Evolutionary conservation across 129 eudicot genomes (phyloP).

Genomic region (Arctium minus): DNA sequence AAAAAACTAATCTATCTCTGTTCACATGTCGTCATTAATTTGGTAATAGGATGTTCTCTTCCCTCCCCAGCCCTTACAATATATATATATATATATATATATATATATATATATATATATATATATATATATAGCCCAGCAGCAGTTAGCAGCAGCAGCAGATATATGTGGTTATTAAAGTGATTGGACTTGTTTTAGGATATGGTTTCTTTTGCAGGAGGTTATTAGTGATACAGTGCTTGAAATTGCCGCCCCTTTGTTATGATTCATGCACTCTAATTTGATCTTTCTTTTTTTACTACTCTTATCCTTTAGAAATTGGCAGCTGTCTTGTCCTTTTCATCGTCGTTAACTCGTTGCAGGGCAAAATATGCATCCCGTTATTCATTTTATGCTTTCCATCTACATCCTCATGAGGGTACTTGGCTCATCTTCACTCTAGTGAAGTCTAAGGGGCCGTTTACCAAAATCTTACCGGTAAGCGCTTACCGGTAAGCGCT

Average conservation of each 20-base stretch:
- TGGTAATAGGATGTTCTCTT: slow-evolving; percentile 14
- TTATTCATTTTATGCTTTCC: too few relatives aligned
- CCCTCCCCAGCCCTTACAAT: background rate
- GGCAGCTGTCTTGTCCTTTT: background rate
- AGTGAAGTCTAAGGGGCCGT: too few relatives aligned
- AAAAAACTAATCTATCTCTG: background rate
- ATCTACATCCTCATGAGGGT: too few relatives aligned
- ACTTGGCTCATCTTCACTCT: too few relatives aligned
- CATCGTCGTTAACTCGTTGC: background rate
- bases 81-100: slow-evolving; percentile 9
- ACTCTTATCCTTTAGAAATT: background rate
- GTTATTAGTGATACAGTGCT: slow-evolving; percentile 19
- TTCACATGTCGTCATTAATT: slow-evolving; percentile 15
- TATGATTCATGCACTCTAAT: slow-evolving; percentile 12
- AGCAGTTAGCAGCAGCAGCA: background rate
- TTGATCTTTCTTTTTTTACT: background rate
- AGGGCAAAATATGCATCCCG: background rate
- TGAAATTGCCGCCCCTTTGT: slow-evolving; percentile 7
- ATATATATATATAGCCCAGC: slow-evolving; percentile 6
- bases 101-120: background rate
- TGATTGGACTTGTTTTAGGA: slow-evolving; percentile 29
- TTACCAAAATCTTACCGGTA: too few relatives aligned
- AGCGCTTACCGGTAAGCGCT: too few relatives aligned
- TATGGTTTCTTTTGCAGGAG: slow-evolving; percentile 22
- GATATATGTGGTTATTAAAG: slow-evolving; percentile 24